These are phyloP conservation scores for Pythium sp. DNA, from an alignment of 352 stramenopile species.

Conservation along the genomic window DNA sequence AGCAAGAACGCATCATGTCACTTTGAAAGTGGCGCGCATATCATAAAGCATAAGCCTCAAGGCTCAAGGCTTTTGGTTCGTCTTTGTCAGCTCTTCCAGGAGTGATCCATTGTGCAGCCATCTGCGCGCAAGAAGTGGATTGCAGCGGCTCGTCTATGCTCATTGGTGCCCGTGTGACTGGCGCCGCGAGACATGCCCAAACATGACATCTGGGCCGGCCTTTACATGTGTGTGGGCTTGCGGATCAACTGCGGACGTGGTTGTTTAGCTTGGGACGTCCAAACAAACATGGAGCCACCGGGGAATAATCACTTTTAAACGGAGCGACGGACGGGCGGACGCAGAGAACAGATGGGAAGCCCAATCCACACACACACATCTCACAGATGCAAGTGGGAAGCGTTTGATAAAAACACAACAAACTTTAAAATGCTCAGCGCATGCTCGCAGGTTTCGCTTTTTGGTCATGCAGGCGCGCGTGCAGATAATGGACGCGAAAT, in stretches of 20 bases:
- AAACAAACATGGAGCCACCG: background rate
- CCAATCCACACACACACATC: no score
- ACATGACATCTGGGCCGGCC: background rate
- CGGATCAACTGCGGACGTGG: background rate
- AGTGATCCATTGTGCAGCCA: constrained; percentile 3
- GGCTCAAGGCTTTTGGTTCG: background rate
- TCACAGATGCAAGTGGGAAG: background rate
- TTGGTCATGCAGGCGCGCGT: background rate
- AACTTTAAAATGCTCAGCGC: background rate
- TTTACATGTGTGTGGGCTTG: background rate
- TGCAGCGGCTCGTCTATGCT: background rate
- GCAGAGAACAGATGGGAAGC: background rate
- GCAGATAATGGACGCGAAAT: background rate
- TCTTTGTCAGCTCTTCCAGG: background rate
- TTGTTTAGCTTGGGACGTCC: background rate
- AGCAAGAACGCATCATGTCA: background rate
- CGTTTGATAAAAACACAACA: background rate
- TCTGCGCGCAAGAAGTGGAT: constrained; percentile 6
- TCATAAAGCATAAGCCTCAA: background rate
- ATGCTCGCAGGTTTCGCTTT: background rate
- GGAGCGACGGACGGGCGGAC: background rate
- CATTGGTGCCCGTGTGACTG: background rate
- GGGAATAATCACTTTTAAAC: background rate
- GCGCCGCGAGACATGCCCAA: background rate
- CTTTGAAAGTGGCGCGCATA: background rate